Evolutionary conservation across 2,329 filamentous ascomycete species (phyloP).

Genomic region (Ceratocystis cacaofunesta): DNA sequence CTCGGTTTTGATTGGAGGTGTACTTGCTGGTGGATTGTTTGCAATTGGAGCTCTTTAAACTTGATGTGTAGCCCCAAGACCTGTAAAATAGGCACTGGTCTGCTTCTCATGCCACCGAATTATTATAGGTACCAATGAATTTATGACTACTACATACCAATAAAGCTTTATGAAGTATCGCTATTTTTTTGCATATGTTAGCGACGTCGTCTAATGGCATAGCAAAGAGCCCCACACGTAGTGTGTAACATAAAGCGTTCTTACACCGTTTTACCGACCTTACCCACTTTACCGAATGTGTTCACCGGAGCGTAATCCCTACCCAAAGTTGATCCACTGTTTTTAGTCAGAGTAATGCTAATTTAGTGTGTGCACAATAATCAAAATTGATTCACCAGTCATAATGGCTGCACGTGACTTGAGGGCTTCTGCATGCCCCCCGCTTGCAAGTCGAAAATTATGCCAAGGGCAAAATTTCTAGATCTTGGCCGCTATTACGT

Average conservation of each 20-base stretch:
- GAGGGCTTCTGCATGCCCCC: constrained; percentile 4
- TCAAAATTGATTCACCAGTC: not conserved
- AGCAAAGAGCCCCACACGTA: not conserved
- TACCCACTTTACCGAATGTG: not conserved
- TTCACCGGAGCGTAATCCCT: not conserved
- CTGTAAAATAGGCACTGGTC: not conserved
- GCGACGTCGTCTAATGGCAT: not conserved
- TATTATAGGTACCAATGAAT: not conserved
- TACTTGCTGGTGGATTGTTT: constrained; percentile 18
- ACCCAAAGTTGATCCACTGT: not conserved
- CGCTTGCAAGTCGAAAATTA: constrained; percentile 9
- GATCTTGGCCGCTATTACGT: constrained; percentile 9
- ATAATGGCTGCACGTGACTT: constrained; percentile 4
- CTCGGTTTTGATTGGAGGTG: constrained; percentile 18
- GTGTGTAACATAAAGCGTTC: not conserved
- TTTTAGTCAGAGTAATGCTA: not conserved
- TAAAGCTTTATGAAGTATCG: not conserved
- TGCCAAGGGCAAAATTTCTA: constrained; percentile 9
- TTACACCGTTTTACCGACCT: no score
- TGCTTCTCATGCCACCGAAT: not conserved
- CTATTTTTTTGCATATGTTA: not conserved
- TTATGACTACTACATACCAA: not conserved
- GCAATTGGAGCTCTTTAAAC: constrained; percentile 19
- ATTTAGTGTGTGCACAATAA: constrained; percentile 10
- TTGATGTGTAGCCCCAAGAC: not conserved